Evolutionary conservation across 768 basidiomycete genomes (phyloP).

Genomic region (Suillus occidentalis): DNA sequence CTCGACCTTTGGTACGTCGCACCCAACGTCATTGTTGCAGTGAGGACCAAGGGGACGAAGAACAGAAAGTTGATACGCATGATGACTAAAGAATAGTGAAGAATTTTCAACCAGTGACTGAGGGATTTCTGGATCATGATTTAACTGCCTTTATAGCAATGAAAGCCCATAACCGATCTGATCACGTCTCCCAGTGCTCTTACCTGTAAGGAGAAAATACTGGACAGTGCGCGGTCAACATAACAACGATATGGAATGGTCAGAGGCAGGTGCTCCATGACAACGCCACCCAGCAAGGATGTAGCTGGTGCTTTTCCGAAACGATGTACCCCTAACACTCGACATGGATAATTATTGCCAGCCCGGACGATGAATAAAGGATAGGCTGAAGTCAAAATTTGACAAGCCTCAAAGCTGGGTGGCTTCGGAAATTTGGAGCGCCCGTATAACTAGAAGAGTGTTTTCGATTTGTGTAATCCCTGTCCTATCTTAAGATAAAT

Average conservation of each 20-base stretch:
- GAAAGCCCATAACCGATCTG: neutral
- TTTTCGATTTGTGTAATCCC: neutral
- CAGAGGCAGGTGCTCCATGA: neutral
- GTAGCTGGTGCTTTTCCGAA: neutral
- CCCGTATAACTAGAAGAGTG: neutral
- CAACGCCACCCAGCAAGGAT: neutral
- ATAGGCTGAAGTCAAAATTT: neutral
- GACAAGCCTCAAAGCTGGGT: no score
- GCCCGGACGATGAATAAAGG: neutral
- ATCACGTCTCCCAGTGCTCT: neutral
- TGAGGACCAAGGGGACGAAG: neutral
- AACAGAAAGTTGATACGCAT: neutral
- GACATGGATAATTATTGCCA: neutral
- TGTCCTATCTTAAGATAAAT: neutral
- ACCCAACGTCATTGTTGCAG: conserved; percentile 27
- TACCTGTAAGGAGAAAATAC: neutral
- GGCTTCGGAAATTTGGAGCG: neutral
- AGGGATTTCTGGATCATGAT: neutral
- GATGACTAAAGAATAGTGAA: neutral
- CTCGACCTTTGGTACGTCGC: conserved; percentile 48
- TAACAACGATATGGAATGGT: neutral
- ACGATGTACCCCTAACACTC: neutral
- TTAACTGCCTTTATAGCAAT: neutral
- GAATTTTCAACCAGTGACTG: neutral
- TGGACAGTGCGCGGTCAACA: neutral